Evolutionary conservation across 1,139 yeast genomes (phyloP).

Genomic region (Ogataea hybrid): DNA sequence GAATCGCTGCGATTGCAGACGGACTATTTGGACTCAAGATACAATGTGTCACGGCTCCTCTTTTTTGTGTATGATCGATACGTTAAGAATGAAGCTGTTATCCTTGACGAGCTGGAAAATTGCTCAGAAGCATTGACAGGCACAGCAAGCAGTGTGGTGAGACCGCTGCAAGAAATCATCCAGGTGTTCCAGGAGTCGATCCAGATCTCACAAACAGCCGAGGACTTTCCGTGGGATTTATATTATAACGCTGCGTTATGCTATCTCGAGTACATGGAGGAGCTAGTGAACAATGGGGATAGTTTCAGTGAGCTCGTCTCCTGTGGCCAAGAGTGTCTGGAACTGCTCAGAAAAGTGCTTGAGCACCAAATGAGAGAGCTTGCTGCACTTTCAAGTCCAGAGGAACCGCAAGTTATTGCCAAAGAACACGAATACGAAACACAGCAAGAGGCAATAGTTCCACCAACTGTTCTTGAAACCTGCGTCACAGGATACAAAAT

Average conservation of each 20-base stretch:
- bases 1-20: slow-evolving; percentile 32
- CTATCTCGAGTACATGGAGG: slow-evolving; percentile 47
- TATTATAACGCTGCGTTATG: slow-evolving; percentile 47
- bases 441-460: slow-evolving; percentile 23
- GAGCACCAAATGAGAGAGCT: slow-evolving; percentile 16
- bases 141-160: slow-evolving; percentile 38
- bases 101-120: slow-evolving; percentile 37
- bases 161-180: slow-evolving; percentile 37
- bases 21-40: slow-evolving; percentile 39
- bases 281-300: slow-evolving; percentile 28
- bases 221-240: slow-evolving; percentile 38
- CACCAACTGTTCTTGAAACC: slow-evolving; percentile 33
- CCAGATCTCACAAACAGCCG: slow-evolving; percentile 20
- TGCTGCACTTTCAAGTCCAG: slow-evolving; percentile 1
- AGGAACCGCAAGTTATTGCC: not conserved
- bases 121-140: slow-evolving; percentile 42
- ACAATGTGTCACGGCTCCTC: slow-evolving; percentile 48
- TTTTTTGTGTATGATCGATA: slow-evolving; percentile 49
- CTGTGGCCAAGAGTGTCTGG: slow-evolving; percentile 8
- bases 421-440: slow-evolving; percentile 6
- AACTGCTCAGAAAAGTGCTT: slow-evolving; percentile 13
- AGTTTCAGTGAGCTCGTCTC: slow-evolving; percentile 14
- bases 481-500: slow-evolving; percentile 33
- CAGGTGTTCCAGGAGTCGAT: slow-evolving; percentile 41
- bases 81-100: slow-evolving; percentile 44